phyloP scores from a whole-genome alignment of 805 yeast genomes.

The Wickerhamomyces kurtzmanii region DNA sequence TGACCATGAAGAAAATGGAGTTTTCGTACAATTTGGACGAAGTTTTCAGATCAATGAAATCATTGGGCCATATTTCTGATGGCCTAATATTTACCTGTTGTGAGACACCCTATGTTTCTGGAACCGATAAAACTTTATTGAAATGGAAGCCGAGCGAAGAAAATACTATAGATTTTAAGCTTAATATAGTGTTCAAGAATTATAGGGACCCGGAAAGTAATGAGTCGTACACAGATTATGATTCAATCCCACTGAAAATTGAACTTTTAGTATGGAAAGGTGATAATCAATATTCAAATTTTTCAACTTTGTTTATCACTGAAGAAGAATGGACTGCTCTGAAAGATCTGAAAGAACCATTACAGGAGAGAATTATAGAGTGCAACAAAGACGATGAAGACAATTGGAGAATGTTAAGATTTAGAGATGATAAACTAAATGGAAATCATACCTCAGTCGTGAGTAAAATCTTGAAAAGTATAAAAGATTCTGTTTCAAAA shows the following conservation, averaged over 20 bases:
- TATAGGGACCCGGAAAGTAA: slow-evolving; percentile 51
- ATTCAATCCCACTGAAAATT: slow-evolving; percentile 62
- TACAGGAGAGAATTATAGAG: slow-evolving; percentile 85
- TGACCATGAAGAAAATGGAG: slow-evolving; percentile 83
- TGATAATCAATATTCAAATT: slow-evolving; percentile 48
- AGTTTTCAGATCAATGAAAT: slow-evolving; percentile 62
- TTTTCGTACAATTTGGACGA: slow-evolving; percentile 68
- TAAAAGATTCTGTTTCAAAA: slow-evolving; percentile 75
- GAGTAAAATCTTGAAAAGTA: slow-evolving; percentile 72
- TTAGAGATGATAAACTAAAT: slow-evolving; percentile 85
- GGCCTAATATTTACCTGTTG: slow-evolving; percentile 92
- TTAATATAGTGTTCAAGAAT: slow-evolving; percentile 49
- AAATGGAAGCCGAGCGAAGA: slow-evolving; percentile 98
- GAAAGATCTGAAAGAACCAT: slow-evolving; percentile 64
- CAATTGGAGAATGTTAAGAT: slow-evolving; percentile 78
- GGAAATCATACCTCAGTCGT: slow-evolving; percentile 83
- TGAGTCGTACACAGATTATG: slow-evolving; percentile 68
- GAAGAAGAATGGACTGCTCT: slow-evolving; percentile 77
- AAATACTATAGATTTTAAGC: slow-evolving; percentile 83
- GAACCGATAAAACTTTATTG: slow-evolving; percentile 77
- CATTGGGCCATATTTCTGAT: slow-evolving; percentile 81
- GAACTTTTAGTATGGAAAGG: slow-evolving; percentile 78
- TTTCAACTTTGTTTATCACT: slow-evolving; percentile 49
- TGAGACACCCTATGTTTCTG: slow-evolving; percentile 75
- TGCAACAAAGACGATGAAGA: slow-evolving; percentile 54